A percentile compares a stretch with the other conserved stretches of the same genome.
These are phyloP conservation scores for Kockovaella imperatae DNA, from an alignment of 768 basidiomycete genomes.

Conservation along the genomic window DNA sequence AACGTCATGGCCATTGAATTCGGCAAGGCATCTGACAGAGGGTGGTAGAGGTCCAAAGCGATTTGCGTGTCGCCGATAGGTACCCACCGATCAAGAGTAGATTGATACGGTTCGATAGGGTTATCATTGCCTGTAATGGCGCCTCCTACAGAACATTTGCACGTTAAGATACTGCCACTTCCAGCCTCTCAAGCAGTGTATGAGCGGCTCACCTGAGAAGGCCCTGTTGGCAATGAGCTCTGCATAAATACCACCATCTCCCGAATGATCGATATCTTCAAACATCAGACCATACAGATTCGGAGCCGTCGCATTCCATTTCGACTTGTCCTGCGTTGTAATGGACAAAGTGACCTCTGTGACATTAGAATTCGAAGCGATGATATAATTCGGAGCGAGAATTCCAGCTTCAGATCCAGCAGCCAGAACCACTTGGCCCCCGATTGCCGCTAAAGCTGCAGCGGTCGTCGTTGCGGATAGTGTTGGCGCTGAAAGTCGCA, in stretches of 20 bases:
- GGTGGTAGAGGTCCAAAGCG: background rate
- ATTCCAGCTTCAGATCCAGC: no score
- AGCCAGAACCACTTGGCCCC: no score
- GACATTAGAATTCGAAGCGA: constrained; percentile 1
- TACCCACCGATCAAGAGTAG: background rate
- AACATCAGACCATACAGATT: constrained; percentile 1
- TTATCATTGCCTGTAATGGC: background rate
- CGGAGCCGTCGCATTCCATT: background rate
- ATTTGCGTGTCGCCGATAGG: background rate
- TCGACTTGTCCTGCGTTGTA: background rate
- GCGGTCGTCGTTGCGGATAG: no score
- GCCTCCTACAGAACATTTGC: background rate
- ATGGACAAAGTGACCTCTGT: background rate
- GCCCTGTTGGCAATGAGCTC: constrained; percentile 23
- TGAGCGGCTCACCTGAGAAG: constrained; percentile 50
- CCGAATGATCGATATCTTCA: constrained; percentile 2
- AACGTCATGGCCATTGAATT: background rate
- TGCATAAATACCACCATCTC: constrained; percentile 3
- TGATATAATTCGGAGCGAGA: constrained; percentile 2
- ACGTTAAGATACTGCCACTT: no score
- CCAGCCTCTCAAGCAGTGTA: background rate
- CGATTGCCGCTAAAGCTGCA: no score
- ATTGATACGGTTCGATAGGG: background rate
- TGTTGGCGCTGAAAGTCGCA: no score
- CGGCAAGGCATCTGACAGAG: background rate